Percentiles rank a stretch among this genome's conserved stretches.
phyloP scores from a whole-genome alignment of 139 green algal genomes.

The Auxenochlorella protothecoides region DNA sequence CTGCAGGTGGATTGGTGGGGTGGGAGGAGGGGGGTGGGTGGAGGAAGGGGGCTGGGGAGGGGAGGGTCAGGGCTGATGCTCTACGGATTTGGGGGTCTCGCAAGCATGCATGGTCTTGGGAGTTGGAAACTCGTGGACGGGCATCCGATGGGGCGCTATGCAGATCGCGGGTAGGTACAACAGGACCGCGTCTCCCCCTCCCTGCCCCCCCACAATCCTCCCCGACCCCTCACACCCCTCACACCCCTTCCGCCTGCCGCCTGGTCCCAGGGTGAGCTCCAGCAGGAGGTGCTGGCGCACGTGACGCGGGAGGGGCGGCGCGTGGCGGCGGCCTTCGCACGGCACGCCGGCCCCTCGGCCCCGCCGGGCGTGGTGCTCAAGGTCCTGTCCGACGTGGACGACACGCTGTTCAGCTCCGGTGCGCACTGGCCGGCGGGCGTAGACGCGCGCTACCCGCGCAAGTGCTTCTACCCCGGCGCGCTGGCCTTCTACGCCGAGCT shows the following conservation, averaged over 20 bases:
- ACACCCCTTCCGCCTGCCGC: too few relatives aligned
- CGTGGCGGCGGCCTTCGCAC: conserved; percentile 6
- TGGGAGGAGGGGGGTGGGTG: neutral
- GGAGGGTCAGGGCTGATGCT: too few relatives aligned
- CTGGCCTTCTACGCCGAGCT: conserved; percentile 39
- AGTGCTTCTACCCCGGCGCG: conserved; percentile 41
- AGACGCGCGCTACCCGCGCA: conserved; percentile 27
- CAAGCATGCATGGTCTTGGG: too few relatives aligned
- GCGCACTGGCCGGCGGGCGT: conserved; percentile 31
- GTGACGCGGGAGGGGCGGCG: conserved; percentile 22
- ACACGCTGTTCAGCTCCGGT: conserved; percentile 49
- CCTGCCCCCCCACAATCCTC: too few relatives aligned
- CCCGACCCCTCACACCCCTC: too few relatives aligned
- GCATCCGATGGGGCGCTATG: too few relatives aligned
- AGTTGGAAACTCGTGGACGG: too few relatives aligned
- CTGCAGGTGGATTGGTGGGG: conserved; percentile 23
- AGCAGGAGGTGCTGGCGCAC: conserved; percentile 37
- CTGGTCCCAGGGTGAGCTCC: conserved; percentile 15
- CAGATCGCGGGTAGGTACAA: too few relatives aligned
- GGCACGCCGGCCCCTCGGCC: neutral
- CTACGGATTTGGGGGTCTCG: too few relatives aligned
- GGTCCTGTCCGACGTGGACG: conserved; percentile 49
- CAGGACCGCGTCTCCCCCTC: too few relatives aligned
- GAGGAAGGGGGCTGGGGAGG: too few relatives aligned
- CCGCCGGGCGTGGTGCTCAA: conserved; percentile 33